Evolutionary conservation across 2,329 filamentous ascomycete species (phyloP).

Genomic region (Penicillium occitanis): DNA sequence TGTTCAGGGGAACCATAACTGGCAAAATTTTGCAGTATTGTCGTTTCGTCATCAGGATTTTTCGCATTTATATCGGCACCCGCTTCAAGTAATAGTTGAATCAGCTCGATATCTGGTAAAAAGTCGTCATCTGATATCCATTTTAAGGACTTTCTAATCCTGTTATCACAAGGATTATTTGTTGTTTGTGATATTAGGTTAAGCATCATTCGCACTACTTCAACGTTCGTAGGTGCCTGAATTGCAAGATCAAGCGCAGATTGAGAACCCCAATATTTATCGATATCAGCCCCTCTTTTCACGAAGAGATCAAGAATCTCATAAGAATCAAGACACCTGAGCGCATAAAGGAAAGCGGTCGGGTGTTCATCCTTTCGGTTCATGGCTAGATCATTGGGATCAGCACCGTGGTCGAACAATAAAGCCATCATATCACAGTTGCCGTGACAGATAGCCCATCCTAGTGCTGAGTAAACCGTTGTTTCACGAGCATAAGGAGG

Average conservation of each 20-base stretch:
- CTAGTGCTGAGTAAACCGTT: not conserved
- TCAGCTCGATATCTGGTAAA: not conserved
- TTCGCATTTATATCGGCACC: slow-evolving; percentile 4
- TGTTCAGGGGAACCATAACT: rapidly evolving
- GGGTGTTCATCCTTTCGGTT: not conserved
- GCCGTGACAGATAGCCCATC: not conserved
- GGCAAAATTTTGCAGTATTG: not conserved
- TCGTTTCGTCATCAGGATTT: not conserved
- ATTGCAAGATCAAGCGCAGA: not conserved
- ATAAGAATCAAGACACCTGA: not conserved
- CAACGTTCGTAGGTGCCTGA: too few species aligned
- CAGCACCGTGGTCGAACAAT: not conserved
- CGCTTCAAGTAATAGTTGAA: not conserved
- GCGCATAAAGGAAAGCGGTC: not conserved
- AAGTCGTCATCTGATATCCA: not conserved
- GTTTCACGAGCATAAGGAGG: not conserved
- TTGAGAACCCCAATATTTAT: not conserved
- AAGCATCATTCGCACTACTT: not conserved
- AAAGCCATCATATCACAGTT: not conserved
- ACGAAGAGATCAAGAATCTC: not conserved
- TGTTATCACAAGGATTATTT: too few species aligned
- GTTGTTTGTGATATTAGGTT: not conserved
- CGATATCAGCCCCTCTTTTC: not conserved
- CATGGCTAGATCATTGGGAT: not conserved
- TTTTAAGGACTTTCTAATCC: not conserved